A percentile compares a stretch with the other conserved stretches of the same genome.
These are phyloP conservation scores for Trichoderma simmonsii DNA, from an alignment of 2,329 filamentous ascomycete species.

Conservation along the genomic window DNA sequence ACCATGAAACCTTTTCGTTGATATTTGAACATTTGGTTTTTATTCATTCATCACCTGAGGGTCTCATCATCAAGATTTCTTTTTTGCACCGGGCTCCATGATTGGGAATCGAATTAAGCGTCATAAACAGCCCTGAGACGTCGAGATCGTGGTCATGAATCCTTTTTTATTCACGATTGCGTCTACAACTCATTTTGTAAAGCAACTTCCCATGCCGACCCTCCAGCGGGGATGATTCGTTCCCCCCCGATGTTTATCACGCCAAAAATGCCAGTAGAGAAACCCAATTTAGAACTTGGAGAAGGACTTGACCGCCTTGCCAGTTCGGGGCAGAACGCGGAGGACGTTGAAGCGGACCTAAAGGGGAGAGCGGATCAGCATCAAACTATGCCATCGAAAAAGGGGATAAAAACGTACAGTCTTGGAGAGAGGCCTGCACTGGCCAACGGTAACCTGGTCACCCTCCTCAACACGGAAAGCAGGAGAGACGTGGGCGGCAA, in stretches of 20 bases:
- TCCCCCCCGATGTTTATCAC: constrained; percentile 47
- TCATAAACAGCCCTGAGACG: constrained; percentile 16
- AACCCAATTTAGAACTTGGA: constrained; percentile 83
- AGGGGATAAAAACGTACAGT: constrained; percentile 68
- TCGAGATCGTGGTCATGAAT: constrained; percentile 39
- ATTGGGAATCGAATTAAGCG: constrained; percentile 20
- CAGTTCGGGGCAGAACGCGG: constrained; percentile 93
- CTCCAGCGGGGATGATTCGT: constrained; percentile 37
- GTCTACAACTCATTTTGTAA: constrained; percentile 44
- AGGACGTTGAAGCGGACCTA: constrained; percentile 99
- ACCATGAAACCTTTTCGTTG: not conserved
- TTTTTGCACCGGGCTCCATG: constrained; percentile 10
- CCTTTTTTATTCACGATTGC: constrained; percentile 43
- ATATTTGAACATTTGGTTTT: constrained; percentile 2
- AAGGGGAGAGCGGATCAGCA: constrained; percentile 25
- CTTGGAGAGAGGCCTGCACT: constrained; percentile 99
- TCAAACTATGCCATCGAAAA: not conserved
- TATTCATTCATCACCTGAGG: constrained; percentile 16
- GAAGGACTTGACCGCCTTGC: constrained; percentile 97
- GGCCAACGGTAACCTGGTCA: constrained; percentile 98
- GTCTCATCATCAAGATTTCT: constrained; percentile 10
- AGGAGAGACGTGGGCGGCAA: constrained; percentile 96
- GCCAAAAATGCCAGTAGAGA: constrained; percentile 53
- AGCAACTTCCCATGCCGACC: constrained; percentile 42
- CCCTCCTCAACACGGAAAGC: constrained; percentile 99